Evolutionary conservation across 257 asterid species (phyloP).

Genomic region (Pogostemon cablin): DNA sequence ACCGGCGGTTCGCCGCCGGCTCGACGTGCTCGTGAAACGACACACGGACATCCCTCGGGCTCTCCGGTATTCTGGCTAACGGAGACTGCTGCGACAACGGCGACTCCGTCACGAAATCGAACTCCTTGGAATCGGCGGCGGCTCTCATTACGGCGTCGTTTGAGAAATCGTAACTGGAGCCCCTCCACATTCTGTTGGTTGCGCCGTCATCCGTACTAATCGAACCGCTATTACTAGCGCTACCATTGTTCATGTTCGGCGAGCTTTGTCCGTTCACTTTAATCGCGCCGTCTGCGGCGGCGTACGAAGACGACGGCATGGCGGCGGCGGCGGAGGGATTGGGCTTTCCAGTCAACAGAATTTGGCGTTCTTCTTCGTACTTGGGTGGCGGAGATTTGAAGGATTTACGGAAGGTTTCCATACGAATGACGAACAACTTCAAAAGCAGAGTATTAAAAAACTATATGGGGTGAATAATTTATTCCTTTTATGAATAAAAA

Average conservation of each 20-base stretch:
- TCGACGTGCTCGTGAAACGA: slow-evolving; percentile 50
- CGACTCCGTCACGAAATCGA: slow-evolving; percentile 18
- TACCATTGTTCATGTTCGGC: slow-evolving; percentile 1
- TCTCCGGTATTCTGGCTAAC: slow-evolving; percentile 45
- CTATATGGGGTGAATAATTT: no score
- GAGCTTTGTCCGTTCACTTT: slow-evolving; percentile 29
- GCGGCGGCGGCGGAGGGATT: slow-evolving; percentile 21
- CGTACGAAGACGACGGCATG: slow-evolving; percentile 37
- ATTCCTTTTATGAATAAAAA: no score
- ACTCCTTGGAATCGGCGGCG: slow-evolving; percentile 49
- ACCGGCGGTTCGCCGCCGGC: slow-evolving; percentile 47
- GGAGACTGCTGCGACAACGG: slow-evolving; percentile 51
- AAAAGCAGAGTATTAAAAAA: neutral
- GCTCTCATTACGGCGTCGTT: slow-evolving; percentile 56
- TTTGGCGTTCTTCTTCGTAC: slow-evolving; percentile 40
- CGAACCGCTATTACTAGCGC: neutral
- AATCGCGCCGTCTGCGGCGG: slow-evolving; percentile 29
- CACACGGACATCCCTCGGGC: slow-evolving; percentile 53
- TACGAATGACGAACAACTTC: slow-evolving; percentile 12
- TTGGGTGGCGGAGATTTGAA: slow-evolving; percentile 35
- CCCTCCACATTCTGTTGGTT: slow-evolving; percentile 41
- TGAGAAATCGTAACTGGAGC: slow-evolving; percentile 53
- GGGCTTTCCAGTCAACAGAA: slow-evolving; percentile 35
- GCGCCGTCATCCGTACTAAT: neutral
- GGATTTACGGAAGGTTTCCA: slow-evolving; percentile 41